phyloP scores from a whole-genome alignment of 306 rosid species.

The Pyrus communis region DNA sequence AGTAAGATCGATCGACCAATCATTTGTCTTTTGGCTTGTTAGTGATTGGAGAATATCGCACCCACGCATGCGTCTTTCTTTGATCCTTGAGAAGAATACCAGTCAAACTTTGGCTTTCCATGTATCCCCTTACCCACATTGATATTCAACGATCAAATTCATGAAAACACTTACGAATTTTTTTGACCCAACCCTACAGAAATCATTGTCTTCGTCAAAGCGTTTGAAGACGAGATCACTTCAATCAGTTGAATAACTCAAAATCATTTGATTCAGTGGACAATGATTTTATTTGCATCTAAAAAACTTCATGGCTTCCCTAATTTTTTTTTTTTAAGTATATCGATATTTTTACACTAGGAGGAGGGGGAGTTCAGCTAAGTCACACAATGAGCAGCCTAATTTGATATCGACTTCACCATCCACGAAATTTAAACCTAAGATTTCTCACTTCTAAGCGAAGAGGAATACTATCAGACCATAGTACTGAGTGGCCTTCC shows the following conservation, averaged over 20 bases:
- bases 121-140: neutral
- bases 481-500: no score
- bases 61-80: neutral
- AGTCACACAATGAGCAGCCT: no score
- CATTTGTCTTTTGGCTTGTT: neutral
- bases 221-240: neutral
- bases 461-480: no score
- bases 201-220: neutral
- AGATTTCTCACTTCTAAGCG: no score
- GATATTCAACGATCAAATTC: neutral
- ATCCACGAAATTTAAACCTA: no score
- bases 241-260: neutral
- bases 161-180: neutral
- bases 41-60: neutral
- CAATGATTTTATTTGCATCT: no score
- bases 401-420: no score
- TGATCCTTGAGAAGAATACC: neutral
- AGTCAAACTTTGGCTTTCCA: constrained; percentile 4
- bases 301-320: no score
- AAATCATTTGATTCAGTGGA: no score
- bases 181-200: neutral
- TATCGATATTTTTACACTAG: no score
- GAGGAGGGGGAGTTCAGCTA: no score
- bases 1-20: neutral
- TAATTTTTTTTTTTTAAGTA: no score